A percentile compares a stretch with the other conserved stretches of the same genome.
Evolutionary conservation across 1,139 yeast genomes (phyloP).

Genomic region (Candida tunisiensis): DNA sequence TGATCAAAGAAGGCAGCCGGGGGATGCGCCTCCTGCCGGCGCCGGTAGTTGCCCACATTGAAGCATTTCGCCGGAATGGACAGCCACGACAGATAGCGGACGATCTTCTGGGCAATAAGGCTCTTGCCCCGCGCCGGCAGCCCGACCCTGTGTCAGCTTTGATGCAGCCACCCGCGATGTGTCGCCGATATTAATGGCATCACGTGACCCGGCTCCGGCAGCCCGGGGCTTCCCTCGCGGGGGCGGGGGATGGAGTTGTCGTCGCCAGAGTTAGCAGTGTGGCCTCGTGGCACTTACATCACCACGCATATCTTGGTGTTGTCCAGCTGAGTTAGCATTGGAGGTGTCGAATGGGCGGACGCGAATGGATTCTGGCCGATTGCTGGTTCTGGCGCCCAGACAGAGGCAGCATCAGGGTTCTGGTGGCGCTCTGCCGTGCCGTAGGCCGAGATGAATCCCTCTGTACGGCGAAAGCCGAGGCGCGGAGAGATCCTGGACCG

Average conservation of each 20-base stretch:
- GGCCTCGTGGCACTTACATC: slow-evolving; percentile 13
- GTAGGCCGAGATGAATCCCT: too few relatives aligned
- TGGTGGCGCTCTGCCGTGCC: too few relatives aligned
- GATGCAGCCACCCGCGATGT: not conserved
- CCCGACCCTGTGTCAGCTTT: slow-evolving; percentile 5
- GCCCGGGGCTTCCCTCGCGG: too few relatives aligned
- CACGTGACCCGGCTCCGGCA: too few relatives aligned
- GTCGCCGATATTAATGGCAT: too few relatives aligned
- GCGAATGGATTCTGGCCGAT: not conserved
- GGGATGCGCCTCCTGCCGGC: slow-evolving; percentile 39
- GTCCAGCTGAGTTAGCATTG: not conserved
- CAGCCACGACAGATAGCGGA: slow-evolving; percentile 82
- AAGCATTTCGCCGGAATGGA: slow-evolving; percentile 77
- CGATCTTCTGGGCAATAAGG: slow-evolving; percentile 67
- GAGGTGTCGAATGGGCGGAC: not conserved
- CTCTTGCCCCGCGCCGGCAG: slow-evolving; percentile 36
- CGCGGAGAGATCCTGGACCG: too few relatives aligned
- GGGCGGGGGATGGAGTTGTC: too few relatives aligned
- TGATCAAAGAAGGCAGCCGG: slow-evolving; percentile 68
- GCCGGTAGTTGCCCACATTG: slow-evolving; percentile 76
- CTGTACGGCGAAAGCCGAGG: too few relatives aligned
- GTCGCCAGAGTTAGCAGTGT: too few relatives aligned
- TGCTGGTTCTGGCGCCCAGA: not conserved
- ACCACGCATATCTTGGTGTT: slow-evolving; percentile 18
- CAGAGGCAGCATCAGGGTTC: too few relatives aligned